Conservation (phyloP, 768 basidiomycete species). For the Glaciozyma antarctica region DNA sequence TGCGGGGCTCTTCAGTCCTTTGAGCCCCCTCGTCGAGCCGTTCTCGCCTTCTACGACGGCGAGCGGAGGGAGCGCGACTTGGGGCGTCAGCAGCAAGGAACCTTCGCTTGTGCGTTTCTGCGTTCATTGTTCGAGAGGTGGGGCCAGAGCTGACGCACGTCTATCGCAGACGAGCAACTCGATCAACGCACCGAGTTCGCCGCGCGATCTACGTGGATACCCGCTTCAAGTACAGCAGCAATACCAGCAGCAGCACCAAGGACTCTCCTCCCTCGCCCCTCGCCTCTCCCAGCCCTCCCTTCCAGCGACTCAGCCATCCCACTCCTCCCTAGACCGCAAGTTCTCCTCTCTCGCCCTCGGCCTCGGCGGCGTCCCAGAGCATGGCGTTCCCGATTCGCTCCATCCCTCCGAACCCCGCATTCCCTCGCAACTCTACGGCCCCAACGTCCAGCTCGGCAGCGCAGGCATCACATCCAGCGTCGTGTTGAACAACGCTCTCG, state of each 20-base stretch:
- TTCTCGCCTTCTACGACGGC: slow-evolving; percentile 28
- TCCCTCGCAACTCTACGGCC: not conserved
- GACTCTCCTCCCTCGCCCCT: not conserved
- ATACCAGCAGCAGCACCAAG: not conserved
- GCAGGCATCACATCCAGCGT: not conserved
- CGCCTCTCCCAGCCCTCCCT: not conserved
- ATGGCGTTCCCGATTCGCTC: not conserved
- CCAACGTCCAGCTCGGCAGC: no score
- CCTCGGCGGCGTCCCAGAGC: not conserved
- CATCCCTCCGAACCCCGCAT: not conserved
- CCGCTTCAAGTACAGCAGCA: slow-evolving; percentile 1
- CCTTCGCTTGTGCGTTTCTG: not conserved
- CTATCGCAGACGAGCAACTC: no score
- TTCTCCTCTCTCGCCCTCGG: not conserved
- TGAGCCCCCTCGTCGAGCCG: slow-evolving; percentile 34
- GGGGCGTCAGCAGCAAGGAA: not conserved
- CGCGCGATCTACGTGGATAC: not conserved
- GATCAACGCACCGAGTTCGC: not conserved
- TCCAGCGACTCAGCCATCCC: not conserved
- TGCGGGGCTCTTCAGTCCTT: slow-evolving; percentile 16
- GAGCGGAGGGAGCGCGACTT: slow-evolving; percentile 4
- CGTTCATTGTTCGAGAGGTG: slow-evolving; percentile 6
- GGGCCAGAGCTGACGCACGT: no score
- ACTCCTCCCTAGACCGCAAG: not conserved
- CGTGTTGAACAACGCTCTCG: not conserved